These are phyloP conservation scores for Diversispora epigaea DNA, from an alignment of 192 early-diverging fungal genomes.

Conservation along the genomic window DNA sequence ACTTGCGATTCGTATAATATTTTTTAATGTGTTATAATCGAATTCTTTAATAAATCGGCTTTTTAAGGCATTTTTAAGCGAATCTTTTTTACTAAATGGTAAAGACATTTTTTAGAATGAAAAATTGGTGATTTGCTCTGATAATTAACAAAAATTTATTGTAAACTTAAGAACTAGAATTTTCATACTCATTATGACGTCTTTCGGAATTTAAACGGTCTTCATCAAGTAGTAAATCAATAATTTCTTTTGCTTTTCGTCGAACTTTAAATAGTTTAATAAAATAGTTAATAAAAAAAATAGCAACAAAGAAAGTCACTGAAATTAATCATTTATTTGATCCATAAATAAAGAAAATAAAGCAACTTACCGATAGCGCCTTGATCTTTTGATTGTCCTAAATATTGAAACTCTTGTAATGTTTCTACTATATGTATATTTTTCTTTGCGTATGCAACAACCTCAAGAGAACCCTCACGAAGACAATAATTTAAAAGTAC, in stretches of 20 bases:
- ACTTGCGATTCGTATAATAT: no score
- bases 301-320: background rate
- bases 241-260: conserved; percentile 89
- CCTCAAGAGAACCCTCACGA: conserved; percentile 78
- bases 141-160: no score
- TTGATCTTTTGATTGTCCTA: conserved; percentile 87
- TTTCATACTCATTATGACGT: no score
- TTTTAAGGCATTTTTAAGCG: no score
- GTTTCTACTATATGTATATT: conserved; percentile 95
- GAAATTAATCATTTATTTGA: background rate
- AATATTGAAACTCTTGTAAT: conserved; percentile 94
- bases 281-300: conserved; percentile 7
- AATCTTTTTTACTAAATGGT: no score
- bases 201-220: conserved; percentile 74
- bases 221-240: conserved; percentile 77
- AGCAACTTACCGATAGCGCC: conserved; percentile 74
- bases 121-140: no score
- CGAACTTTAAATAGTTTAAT: conserved; percentile 68
- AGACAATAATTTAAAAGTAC: conserved; percentile 84
- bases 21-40: no score
- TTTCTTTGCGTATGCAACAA: conserved; percentile 82
- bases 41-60: no score
- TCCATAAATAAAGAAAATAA: no score
- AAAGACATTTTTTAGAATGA: no score
- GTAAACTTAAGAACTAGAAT: no score